phyloP scores from a whole-genome alignment of 2,329 filamentous ascomycete species.

The Leptosphaerulina australis region DNA sequence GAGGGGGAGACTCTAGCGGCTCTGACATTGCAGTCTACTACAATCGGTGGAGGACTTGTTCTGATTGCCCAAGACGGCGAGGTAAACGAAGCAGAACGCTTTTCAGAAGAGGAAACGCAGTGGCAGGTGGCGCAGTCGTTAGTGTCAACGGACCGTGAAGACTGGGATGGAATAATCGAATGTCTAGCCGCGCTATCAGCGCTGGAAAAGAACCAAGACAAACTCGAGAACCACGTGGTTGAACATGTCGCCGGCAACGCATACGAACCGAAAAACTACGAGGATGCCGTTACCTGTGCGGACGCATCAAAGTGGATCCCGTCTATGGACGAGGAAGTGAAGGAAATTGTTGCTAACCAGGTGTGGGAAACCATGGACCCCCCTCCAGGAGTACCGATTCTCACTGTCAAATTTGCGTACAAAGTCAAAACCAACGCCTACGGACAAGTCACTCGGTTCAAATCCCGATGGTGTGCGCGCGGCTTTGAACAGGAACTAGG shows the following conservation, averaged over 20 bases:
- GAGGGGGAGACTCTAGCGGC: no score
- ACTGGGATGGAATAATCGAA: constrained; percentile 1
- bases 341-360: constrained; percentile 1
- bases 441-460: constrained; percentile 27
- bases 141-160: background rate
- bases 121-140: constrained; percentile 1
- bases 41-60: background rate
- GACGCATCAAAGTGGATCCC: constrained; percentile 3
- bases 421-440: constrained; percentile 28
- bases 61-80: constrained; percentile 3
- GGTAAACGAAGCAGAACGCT: constrained; percentile 7
- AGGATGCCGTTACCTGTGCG: constrained; percentile 4
- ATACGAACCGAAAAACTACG: constrained; percentile 5
- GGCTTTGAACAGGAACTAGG: constrained; percentile 33
- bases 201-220: constrained; percentile 8
- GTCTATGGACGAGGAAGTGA: constrained; percentile 4
- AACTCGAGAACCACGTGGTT: constrained; percentile 2
- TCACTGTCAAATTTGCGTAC: constrained; percentile 24
- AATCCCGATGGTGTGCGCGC: constrained; percentile 32
- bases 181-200: constrained; percentile 6
- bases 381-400: background rate
- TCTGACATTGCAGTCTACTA: no score
- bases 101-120: constrained; percentile 1
- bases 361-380: background rate
- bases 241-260: background rate